Conservation (phyloP, 2,329 filamentous ascomycete genomes). For the Aaosphaeria arxii region DNA sequence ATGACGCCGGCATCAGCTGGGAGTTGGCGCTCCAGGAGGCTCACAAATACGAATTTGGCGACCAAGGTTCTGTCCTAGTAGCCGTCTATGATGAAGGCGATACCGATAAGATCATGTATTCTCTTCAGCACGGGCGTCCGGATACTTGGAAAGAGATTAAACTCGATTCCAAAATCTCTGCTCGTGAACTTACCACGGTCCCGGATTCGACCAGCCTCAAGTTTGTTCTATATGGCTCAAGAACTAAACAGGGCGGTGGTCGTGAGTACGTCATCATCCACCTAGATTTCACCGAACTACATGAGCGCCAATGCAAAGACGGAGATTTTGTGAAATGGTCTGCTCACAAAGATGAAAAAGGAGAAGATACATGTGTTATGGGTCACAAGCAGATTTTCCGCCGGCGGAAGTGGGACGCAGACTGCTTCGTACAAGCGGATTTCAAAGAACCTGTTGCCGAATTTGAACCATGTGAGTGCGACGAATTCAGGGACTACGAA, state of each 20-base stretch:
- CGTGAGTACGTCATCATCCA: constrained; percentile 65
- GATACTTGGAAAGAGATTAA: constrained; percentile 69
- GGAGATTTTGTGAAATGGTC: constrained; percentile 85
- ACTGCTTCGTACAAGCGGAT: constrained; percentile 79
- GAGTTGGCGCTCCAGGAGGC: constrained; percentile 69
- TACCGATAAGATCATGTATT: constrained; percentile 70
- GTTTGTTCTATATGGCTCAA: constrained; percentile 70
- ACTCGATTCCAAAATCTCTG: constrained; percentile 68
- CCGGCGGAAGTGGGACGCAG: constrained; percentile 79
- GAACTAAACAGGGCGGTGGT: constrained; percentile 39
- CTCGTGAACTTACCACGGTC: constrained; percentile 77
- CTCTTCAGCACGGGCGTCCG: constrained; percentile 78
- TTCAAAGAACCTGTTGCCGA: constrained; percentile 75
- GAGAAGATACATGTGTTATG: constrained; percentile 87
- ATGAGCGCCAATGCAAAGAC: constrained; percentile 74
- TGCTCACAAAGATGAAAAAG: constrained; percentile 76
- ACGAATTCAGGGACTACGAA: constrained; percentile 76
- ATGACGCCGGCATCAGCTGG: constrained; percentile 89
- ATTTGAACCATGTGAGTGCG: constrained; percentile 76
- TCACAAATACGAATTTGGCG: constrained; percentile 95
- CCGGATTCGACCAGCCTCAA: constrained; percentile 91
- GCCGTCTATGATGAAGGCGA: constrained; percentile 68
- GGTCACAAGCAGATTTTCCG: constrained; percentile 87
- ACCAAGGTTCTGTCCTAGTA: constrained; percentile 84
- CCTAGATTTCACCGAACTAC: constrained; percentile 79